Base-by-base conservation (phyloP, 768 basidiomycete species). In the Trametes cingulata region DNA sequence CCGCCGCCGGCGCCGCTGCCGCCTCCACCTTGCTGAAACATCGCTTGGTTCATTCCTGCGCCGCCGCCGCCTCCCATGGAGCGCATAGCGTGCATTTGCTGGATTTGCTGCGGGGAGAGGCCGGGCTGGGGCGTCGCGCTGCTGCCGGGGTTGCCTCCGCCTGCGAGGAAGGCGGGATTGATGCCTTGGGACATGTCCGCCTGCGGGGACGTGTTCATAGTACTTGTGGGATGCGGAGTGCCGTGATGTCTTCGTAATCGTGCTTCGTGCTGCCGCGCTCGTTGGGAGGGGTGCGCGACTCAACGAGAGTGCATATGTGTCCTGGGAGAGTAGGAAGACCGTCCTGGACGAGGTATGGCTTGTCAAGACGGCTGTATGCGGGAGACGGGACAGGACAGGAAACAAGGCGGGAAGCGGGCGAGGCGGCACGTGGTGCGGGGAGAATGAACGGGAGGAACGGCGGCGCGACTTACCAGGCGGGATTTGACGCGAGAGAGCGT, bases 121-220 rank as follows among this genome's bases (percentile, higher is more conserved):
- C 53, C 52, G 9, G 43, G 22, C 14, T 58, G 59, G 6, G 60
- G 55, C 0, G 53, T 36, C 19, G 40, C 42, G 49, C 37, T 50
- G 33, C 48, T 25, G 43, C 55, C 52, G 0, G 52, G 29, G 20
- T 36, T 51, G 47, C 24, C n/a, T 37, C 7, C 50, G 17, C 52
- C 58, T 20, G 64, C 61, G 61, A 67, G 65, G 25, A 67, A 63
- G 20, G 66, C 63, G 56, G 66, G 66, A 43, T 64, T 62, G 52
- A 63, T 63, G 53, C 56, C 61, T 41, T 62, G 61, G 7, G 60
- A 60, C 47, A 58, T 52, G 63, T 64, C 64, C 46, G 46, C 58
- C 43, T 63, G 64, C 25, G 61, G 29, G 27, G 47, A 37, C 43
- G 24, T 60, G 61, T 56, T 68, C 64, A 50, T 56, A 2, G 8